Evolutionary conservation across 2,329 filamentous ascomycete species (phyloP).

Genomic region (Chalaropsis ovoidea): DNA sequence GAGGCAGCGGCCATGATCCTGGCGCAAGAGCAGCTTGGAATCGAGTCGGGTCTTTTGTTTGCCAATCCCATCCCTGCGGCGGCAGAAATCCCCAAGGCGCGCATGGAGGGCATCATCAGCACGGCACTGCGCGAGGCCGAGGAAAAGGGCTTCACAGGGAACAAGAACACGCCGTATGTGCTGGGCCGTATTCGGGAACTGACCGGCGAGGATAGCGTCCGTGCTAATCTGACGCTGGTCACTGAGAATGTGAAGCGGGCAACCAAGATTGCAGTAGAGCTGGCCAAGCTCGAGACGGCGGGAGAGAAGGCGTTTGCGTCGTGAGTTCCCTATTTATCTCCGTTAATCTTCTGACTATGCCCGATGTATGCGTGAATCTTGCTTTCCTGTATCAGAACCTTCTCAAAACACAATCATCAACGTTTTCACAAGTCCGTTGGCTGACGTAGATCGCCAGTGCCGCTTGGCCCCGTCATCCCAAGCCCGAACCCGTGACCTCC

Average conservation of each 20-base stretch:
- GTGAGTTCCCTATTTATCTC: constrained; percentile 13
- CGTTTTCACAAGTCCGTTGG: not conserved
- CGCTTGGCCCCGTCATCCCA: not conserved
- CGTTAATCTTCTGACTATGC: not conserved
- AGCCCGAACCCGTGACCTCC: constrained; percentile 25
- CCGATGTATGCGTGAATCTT: not conserved
- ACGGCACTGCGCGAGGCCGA: constrained; percentile 56
- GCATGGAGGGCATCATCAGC: constrained; percentile 61
- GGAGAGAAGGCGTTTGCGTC: constrained; percentile 19
- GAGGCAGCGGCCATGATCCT: constrained; percentile 85
- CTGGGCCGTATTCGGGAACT: constrained; percentile 69
- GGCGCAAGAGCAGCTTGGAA: constrained; percentile 60
- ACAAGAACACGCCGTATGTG: constrained; percentile 75
- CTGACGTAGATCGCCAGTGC: constrained; percentile 11
- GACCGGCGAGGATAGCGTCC: constrained; percentile 59
- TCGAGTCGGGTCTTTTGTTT: constrained; percentile 73
- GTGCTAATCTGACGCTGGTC: constrained; percentile 59
- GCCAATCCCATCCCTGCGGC: constrained; percentile 76
- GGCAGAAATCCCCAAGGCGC: constrained; percentile 55
- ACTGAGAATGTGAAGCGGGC: constrained; percentile 45
- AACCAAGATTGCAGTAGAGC: constrained; percentile 44
- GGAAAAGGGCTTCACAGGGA: constrained; percentile 58
- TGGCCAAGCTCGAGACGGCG: constrained; percentile 33
- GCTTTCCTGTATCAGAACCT: not conserved
- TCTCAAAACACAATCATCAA: not conserved